Base-by-base conservation (phyloP, 202 grass and related monocot species). In the Zizania palustris region DNA sequence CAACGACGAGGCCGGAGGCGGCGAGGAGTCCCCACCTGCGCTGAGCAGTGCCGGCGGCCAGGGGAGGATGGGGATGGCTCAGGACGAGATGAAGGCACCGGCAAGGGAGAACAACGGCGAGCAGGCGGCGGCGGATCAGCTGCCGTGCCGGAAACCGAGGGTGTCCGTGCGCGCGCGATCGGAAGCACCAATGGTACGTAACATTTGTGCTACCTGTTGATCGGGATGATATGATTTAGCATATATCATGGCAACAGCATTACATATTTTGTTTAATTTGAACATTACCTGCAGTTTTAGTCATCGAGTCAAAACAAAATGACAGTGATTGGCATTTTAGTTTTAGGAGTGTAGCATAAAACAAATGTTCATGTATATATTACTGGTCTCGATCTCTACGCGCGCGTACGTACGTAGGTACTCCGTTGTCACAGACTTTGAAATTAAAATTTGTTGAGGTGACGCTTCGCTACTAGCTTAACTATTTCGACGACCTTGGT, bases 121-220 rank as follows among this genome's bases (percentile, higher is more conserved):
- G 54, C 74, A 73, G 77, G 55, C 61, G 9, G 46, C 73, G 14
- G n/a, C 60, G 20, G 72, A 76, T 28, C 28, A 28, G 63, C 57
- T 87, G n/a, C 84, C 86, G 8, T 75, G 73, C 38, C 80, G 84
- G 37, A 89, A 89, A 83, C 75, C 90, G 73, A 97, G 93, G 75
- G 93, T 97, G 71, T 97, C 90, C 15, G 90, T 97, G 65, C 87
- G 93, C 11, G 88, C 90, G 15, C 90, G 90, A 81, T 97, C 90
- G 3, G 90, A 93, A 51, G 57, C 84, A 33, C 93, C 90, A 65
- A 97, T 90, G 73, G 93, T 97, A 84, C 22, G 22, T 9, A 69
- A 28, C 7, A n/a, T 14, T 4, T 1, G 3, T 50, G 5, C 3
- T 28, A 28, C 1, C 28, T 28, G 2, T 28, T 28, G 28, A 28